phyloP scores from a whole-genome alignment of 306 rosid species.

The Dalbergia cochinchinensis region DNA sequence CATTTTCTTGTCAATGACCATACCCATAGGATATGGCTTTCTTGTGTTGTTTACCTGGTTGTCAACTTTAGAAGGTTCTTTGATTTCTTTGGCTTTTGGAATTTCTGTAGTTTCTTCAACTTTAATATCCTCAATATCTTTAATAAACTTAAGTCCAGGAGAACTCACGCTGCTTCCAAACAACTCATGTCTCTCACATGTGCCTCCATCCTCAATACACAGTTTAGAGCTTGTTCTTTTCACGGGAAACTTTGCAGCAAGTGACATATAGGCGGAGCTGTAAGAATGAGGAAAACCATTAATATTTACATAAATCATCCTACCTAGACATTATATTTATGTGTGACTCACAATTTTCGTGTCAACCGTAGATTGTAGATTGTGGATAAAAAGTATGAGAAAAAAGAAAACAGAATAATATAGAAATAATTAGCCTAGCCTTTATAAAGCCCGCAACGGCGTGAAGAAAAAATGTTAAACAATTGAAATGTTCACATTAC shows the following conservation, averaged over 20 bases:
- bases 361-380: neutral
- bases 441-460: too few relatives aligned
- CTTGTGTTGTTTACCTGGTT: neutral
- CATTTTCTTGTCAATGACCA: constrained; percentile 11
- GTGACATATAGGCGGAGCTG: constrained; percentile 80
- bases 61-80: constrained; percentile 2
- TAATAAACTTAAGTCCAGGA: neutral
- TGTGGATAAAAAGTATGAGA: neutral
- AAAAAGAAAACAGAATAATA: too few relatives aligned
- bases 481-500: neutral
- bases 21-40: neutral
- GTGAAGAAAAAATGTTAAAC: neutral
- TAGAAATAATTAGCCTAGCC: neutral
- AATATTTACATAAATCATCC: neutral
- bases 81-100: neutral
- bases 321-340: too few relatives aligned
- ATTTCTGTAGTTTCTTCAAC: constrained; percentile 28
- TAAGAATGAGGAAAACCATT: neutral
- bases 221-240: constrained; percentile 13
- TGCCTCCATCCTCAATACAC: neutral
- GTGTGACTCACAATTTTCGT: too few relatives aligned
- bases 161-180: neutral
- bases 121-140: neutral
- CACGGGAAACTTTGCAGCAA: constrained; percentile 61
- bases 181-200: neutral